Percentiles rank a stretch among this genome's conserved stretches.
Conservation (phyloP, 805 yeast genomes). For the Spathaspora gorwiae region DNA sequence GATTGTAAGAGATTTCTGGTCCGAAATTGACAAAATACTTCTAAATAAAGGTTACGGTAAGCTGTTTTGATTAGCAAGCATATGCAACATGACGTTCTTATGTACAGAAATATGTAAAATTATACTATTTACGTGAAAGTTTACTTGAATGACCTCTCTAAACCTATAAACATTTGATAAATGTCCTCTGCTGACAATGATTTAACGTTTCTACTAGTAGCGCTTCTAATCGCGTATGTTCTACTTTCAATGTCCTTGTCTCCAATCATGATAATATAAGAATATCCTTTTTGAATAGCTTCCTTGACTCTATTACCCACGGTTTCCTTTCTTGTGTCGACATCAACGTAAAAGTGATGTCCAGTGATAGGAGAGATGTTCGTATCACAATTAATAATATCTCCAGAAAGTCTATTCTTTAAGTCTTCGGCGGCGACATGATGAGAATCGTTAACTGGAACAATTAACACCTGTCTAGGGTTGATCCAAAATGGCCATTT, state of each 20-base stretch:
- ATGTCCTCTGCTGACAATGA: constrained; percentile 49
- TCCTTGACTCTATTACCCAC: constrained; percentile 78
- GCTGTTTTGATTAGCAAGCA: neutral
- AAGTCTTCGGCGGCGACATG: constrained; percentile 49
- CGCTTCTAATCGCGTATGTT: constrained; percentile 59
- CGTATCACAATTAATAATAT: constrained; percentile 22
- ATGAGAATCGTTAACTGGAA: constrained; percentile 73
- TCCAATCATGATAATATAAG: constrained; percentile 80
- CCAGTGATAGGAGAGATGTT: constrained; percentile 53
- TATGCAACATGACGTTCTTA: no score
- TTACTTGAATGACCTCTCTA: constrained; percentile 49
- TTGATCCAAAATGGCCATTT: constrained; percentile 98
- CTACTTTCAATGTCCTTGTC: constrained; percentile 68
- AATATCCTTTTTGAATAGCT: constrained; percentile 68
- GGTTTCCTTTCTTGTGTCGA: constrained; percentile 72
- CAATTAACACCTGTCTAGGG: constrained; percentile 82
- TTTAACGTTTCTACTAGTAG: constrained; percentile 44
- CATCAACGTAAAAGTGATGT: constrained; percentile 65
- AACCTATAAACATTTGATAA: constrained; percentile 44
- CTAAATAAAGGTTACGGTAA: constrained; percentile 54
- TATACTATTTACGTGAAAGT: constrained; percentile 5
- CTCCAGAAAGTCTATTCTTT: constrained; percentile 44
- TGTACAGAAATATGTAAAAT: neutral
- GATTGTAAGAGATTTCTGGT: constrained; percentile 83
- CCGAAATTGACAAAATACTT: constrained; percentile 69